Base-by-base conservation (phyloP, 805 yeast genomes). In the Nakazawaea laoshanensis region DNA sequence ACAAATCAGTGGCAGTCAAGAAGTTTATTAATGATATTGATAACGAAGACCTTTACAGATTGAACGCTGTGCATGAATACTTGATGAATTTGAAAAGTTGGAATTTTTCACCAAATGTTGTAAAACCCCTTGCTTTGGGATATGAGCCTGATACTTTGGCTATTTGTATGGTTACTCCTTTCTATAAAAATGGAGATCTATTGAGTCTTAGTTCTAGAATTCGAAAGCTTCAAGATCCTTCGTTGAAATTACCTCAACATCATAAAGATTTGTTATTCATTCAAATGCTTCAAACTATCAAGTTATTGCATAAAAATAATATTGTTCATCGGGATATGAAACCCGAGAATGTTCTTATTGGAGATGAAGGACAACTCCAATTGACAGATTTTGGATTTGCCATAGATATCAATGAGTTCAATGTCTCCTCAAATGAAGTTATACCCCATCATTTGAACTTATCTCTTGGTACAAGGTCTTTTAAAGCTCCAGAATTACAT, bases 331-430 rank as follows among this genome's bases (percentile, higher is more conserved):
- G 77, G 16, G 78, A 71, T 41, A 49, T 71, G 28, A 71, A 71
- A 42, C 77, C 77, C 2, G 77, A 71, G 38, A 72, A 72, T 46
- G 57, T 65, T 27, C 46, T 72, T 15, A 60, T 71, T 27, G 73
- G 63, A 42, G 46, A 44, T 7, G 42, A 50, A 10, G 78, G 78
- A 3, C 49, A 48, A 9, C 50, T 71, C 24, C 62, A 65, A 32
- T 53, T 70, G 27, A 52, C 62, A 15, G 78, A 72, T 44, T 72
- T 72, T 43, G 76, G 77, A 3, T 70, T 63, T 49, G 63, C 70
- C 10, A 35, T 68, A 10, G 57, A 65, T 41, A 43, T 62, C 20
- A 38, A 43, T 19, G 36, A 41, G 11, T 35, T 46, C 3, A 37
- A 42, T 36, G 45, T 35, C 23, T 7, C 14, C 13, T 22, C 23